Evolutionary conservation across 2,329 filamentous ascomycete species (phyloP), one percentile per base, ranked within the genome.

Genomic region (Alternaria metachromatica): DNA sequence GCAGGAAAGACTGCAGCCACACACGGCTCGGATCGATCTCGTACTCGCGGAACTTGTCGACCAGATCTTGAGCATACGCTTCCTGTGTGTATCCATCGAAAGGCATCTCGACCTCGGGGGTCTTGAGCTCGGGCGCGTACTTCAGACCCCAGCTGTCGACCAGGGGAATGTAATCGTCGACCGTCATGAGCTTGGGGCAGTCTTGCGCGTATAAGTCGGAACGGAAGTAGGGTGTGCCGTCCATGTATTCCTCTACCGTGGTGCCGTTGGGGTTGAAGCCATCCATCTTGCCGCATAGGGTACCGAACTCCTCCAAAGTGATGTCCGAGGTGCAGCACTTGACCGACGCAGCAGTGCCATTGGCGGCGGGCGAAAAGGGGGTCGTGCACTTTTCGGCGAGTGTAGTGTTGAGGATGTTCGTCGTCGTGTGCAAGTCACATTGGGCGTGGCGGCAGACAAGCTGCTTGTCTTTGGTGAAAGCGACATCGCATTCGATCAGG

Each of bases 311-410:
- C 49, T 83, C 83, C 37, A 90, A 80, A 1, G 90, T 92, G 72
- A 92, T 87, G 74, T 92, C 90, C 70, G 85, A 88, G 3, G 90
- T 92, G 83, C 90, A 92, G 83, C 90, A 92, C 68, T 87, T 87
- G 12, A 89, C 90, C 15, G 81, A 83, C 2, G 90, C 90, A 1
- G 82, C 72, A 6, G 78, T 72, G 7, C 74, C 75, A 45, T 76
- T 67, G n/a, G 65, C 66, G 7, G 76, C 71, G 3, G 78, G 73
- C 23, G 68, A 75, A 63, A 80, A 80, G 0, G 76, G 77, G n/a
- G 64, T 76, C 3, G 74, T 78, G 67, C 78, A 80, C 53, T 80
- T 80, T 18, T 64, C 60, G 9, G 77, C 78, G n/a, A 80, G 65
- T 0, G 77, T 74, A 2, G 78, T 75, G 56, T 73, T 74, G 57